Conservation (phyloP, 176 grass and related monocot species). For the Aegilops longissima region DNA sequence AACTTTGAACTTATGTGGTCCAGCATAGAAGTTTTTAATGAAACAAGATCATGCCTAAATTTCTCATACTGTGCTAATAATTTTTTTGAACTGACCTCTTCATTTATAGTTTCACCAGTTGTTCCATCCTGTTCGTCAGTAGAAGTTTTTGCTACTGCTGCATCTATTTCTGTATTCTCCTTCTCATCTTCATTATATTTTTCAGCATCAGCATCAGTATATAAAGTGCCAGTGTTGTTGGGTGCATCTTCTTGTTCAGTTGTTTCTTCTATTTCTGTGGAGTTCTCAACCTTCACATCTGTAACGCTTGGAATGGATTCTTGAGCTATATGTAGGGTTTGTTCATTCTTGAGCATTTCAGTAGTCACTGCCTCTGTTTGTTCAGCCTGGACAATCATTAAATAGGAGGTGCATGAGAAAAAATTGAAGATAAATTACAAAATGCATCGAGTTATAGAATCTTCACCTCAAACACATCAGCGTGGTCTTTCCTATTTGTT, state of each 20-base stretch:
- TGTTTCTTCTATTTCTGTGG: slow-evolving; percentile 25
- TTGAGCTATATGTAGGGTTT: neutral
- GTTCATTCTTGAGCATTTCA: slow-evolving; percentile 34
- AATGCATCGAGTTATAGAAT: slow-evolving; percentile 25
- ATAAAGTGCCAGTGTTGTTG: neutral
- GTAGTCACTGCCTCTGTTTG: slow-evolving; percentile 27
- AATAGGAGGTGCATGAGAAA: slow-evolving; percentile 29
- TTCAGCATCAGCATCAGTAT: slow-evolving; percentile 22
- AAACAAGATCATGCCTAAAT: slow-evolving; percentile 26
- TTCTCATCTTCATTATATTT: slow-evolving; percentile 29
- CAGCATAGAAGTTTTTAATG: slow-evolving; percentile 12
- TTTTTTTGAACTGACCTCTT: slow-evolving; percentile 43
- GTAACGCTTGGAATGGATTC: slow-evolving; percentile 26
- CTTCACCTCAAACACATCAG: slow-evolving; percentile 33
- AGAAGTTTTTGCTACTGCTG: neutral
- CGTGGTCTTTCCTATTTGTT: neutral
- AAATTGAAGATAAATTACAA: neutral
- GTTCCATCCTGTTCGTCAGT: neutral
- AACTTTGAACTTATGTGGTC: neutral
- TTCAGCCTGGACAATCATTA: slow-evolving; percentile 38
- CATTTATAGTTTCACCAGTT: slow-evolving; percentile 30
- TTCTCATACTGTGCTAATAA: neutral
- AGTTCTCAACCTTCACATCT: neutral
- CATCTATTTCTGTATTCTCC: slow-evolving; percentile 19
- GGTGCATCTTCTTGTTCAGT: slow-evolving; percentile 24